Percentiles rank a stretch among this genome's conserved stretches.
phyloP scores from a whole-genome alignment of 768 basidiomycete genomes.

The Heimioporus sp. region DNA sequence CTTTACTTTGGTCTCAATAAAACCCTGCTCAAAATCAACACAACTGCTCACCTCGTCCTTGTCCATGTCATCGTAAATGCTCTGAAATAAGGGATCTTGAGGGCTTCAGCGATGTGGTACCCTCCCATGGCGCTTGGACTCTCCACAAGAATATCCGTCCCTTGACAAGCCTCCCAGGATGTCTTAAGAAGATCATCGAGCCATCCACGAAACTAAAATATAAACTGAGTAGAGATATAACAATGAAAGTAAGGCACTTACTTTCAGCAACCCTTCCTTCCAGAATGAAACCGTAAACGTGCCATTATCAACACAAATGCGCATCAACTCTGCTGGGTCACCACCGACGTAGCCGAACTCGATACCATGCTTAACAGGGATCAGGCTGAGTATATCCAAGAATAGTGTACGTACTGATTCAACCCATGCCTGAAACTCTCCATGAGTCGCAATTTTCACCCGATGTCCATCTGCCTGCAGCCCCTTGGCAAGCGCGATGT shows the following conservation, averaged over 20 bases:
- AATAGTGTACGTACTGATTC: constrained; percentile 66
- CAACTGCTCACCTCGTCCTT: constrained; percentile 62
- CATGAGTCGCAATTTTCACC: constrained; percentile 90
- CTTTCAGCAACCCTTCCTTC: constrained; percentile 87
- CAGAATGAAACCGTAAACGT: constrained; percentile 95
- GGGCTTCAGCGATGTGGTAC: constrained; percentile 93
- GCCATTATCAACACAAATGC: constrained; percentile 97
- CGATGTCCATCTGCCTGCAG: constrained; percentile 87
- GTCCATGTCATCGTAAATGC: constrained; percentile 99
- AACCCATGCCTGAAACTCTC: constrained; percentile 93
- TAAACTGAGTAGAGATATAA: constrained; percentile 3
- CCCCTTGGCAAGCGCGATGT: constrained; percentile 93
- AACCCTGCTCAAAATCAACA: not conserved
- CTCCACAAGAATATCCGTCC: constrained; percentile 90
- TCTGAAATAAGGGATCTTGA: constrained; percentile 90
- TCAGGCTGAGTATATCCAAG: constrained; percentile 3
- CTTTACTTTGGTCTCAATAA: constrained; percentile 34
- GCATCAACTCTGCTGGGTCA: constrained; percentile 96
- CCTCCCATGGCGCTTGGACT: constrained; percentile 98
- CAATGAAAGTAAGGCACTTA: constrained; percentile 27
- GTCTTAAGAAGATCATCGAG: constrained; percentile 93
- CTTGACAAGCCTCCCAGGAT: constrained; percentile 96
- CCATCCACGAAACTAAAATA: constrained; percentile 89
- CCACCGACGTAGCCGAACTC: constrained; percentile 94
- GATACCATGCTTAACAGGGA: constrained; percentile 74